Base-by-base conservation (phyloP, 352 stramenopile genomes). In the Globisporangium recalcitrans region DNA sequence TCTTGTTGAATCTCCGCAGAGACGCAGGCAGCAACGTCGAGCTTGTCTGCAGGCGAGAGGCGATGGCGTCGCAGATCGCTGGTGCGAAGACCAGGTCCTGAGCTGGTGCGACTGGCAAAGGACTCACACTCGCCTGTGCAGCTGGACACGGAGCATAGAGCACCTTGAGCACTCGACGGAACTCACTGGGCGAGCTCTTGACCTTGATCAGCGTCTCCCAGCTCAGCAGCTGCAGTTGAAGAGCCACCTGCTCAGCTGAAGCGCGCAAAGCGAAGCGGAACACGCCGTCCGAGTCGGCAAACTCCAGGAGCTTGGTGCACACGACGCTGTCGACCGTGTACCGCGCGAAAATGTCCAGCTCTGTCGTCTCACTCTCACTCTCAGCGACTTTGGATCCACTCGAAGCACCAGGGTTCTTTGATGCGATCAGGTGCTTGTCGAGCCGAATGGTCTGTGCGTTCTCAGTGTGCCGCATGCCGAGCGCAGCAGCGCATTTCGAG, bases 301-400 rank as follows among this genome's bases (percentile, higher is more conserved):
- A 64, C 60, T 91, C 80, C 19, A 91, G 70, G 42, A 93, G 68
- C 51, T 83, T 78, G 26, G 80, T 73, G 38, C 77, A 75, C 19
- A 91, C 40, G n/a, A 87, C 78, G 49, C 77, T 89, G 62, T 93
- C 85, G 47, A 88, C 73, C 1, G 75, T 88, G 68, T 93, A 93
- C n/a, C 68, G 71, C 4, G 57, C 64, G 47, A 91, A 93, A 8
- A 90, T 63, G 55, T 85, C 70, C 63, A 19, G 4, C 13, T n/a
- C 61, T 7, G 2, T 63, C n/a, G 2, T 52, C n/a, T n/a, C n/a
- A n/a, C n/a, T n/a, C n/a, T 40, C 42, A 6, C 4, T 22, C 22
- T 26, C 32, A 42, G 4, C 52, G 24, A 14, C 13, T 44, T 5
- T 13, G n/a, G 36, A 44, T 44, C 36, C 36, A 44, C 16, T 44